Percentiles rank a stretch among this genome's conserved stretches.
These are phyloP conservation scores for Pestalotiopsis sp. DNA, from an alignment of 2,329 filamentous ascomycete species.

Conservation along the genomic window DNA sequence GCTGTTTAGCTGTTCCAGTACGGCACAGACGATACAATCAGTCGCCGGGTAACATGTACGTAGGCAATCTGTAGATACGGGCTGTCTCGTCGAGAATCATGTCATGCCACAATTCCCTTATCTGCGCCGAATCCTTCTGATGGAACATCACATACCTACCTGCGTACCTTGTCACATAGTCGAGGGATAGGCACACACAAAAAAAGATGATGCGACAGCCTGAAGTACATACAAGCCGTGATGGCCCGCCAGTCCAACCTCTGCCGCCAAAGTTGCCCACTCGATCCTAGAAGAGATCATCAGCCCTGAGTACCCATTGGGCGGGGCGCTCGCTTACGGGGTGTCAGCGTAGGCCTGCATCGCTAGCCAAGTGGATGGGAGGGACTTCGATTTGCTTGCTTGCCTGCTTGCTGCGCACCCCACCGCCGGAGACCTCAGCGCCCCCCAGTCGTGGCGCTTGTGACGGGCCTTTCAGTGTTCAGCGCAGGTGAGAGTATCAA, in stretches of 20 bases:
- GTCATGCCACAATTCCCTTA: too few species aligned
- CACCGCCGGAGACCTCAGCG: not conserved
- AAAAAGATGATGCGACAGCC: not conserved
- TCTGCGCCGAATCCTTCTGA: too few species aligned
- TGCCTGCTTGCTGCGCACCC: too few species aligned
- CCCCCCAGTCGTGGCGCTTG: not conserved
- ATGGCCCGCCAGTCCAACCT: not conserved
- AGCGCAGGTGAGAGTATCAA: not conserved
- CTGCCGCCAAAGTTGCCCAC: not conserved
- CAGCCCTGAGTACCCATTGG: constrained; percentile 4
- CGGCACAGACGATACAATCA: too few species aligned
- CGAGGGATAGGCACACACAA: too few species aligned
- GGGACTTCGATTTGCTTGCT: not conserved
- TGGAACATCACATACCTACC: too few species aligned
- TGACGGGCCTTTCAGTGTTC: not conserved
- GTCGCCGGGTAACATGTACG: too few species aligned
- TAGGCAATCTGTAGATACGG: too few species aligned
- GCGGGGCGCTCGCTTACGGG: not conserved
- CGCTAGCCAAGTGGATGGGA: not conserved
- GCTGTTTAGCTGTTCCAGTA: too few species aligned
- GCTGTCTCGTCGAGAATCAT: too few species aligned
- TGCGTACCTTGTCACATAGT: too few species aligned
- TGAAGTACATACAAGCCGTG: not conserved
- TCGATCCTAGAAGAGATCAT: not conserved
- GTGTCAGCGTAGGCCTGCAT: constrained; percentile 11